Evolutionary conservation across 2,329 filamentous ascomycete genomes (phyloP), one percentile per base, ranked within the genome.

Genomic region (Elsinoe fawcettii): DNA sequence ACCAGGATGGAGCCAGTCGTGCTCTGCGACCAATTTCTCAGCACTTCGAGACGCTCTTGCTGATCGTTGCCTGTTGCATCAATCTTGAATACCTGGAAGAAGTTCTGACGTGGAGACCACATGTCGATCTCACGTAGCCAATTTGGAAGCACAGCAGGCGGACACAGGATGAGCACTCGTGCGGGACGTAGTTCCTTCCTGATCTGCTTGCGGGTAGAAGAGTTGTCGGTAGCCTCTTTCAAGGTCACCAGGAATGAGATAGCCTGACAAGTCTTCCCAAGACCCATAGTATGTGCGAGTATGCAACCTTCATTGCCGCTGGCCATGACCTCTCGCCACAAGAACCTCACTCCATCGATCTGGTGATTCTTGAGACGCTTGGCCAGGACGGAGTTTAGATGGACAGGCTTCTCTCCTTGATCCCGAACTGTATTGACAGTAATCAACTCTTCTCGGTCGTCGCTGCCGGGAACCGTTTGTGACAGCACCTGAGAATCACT

Each of bases 231-330:
- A 68, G 88, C 82, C 63, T 88, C 80, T 3, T 83, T 77, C 60
- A 96, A 80, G 0, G 88, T 84, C 14, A 87, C 79, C 5, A 96
- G 78, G n/a, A 96, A 74, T 0, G 89, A 87, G 59, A 96, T 89
- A 14, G 77, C 78, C 73, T 96, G 90, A 85, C 95, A 90, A 0
- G 90, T 95, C 73, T 96, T 96, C 14, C 90, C 90, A 2, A 96
- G 73, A 1, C 91, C 91, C 90, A 96, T 96, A 0, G 88, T 89
- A 68, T 96, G 90, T 5, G 90, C 87, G 18, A 96, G 76, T 11
- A 95, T 77, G 66, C 88, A 95, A 2, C 90, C 90, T 69, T 90
- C 84, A 16, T 77, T 73, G 1, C 74, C 61, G 3, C 64, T 65
- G 30, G 79, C 77, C 5, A 92, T 81, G 44, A 96, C 75, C 61